These are phyloP conservation scores for Moesziomyces aphidis DNA, from an alignment of 1,284 basidiomycete species.

Conservation along the genomic window DNA sequence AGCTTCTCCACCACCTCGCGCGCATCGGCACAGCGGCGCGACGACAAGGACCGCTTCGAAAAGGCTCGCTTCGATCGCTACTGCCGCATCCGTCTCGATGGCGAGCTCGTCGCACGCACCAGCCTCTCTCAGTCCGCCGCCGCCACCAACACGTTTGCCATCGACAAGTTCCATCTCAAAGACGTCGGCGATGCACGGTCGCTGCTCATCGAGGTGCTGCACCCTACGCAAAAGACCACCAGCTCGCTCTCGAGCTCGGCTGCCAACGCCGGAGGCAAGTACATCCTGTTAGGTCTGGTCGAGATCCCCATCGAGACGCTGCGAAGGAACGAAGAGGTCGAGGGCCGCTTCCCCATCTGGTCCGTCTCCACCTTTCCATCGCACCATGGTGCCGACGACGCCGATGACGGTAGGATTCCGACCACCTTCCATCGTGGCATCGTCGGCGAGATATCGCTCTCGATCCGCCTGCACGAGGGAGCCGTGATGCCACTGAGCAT, in stretches of 20 bases:
- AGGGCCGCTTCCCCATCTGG: slow-evolving; percentile 62
- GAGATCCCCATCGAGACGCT: slow-evolving; percentile 58
- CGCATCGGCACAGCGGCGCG: slow-evolving; percentile 16
- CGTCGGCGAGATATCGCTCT: slow-evolving; percentile 55
- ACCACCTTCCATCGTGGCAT: slow-evolving; percentile 41
- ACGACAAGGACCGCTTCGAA: slow-evolving; percentile 36
- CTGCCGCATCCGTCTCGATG: slow-evolving; percentile 53
- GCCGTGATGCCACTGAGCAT: slow-evolving; percentile 49
- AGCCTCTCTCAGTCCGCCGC: slow-evolving; percentile 22
- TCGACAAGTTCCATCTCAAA: slow-evolving; percentile 52
- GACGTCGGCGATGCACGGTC: slow-evolving; percentile 42
- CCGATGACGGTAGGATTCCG: slow-evolving; percentile 22
- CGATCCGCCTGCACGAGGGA: slow-evolving; percentile 47
- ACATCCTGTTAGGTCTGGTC: slow-evolving; percentile 50
- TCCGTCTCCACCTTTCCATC: slow-evolving; percentile 27
- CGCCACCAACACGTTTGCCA: slow-evolving; percentile 20
- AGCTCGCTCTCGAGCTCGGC: slow-evolving; percentile 27
- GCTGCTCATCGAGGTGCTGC: slow-evolving; percentile 53
- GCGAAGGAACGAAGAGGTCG: slow-evolving; percentile 56
- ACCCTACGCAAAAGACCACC: slow-evolving; percentile 29
- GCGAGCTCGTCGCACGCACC: slow-evolving; percentile 52
- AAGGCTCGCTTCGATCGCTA: slow-evolving; percentile 48
- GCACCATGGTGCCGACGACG: slow-evolving; percentile 7
- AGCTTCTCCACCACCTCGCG: slow-evolving; percentile 9
- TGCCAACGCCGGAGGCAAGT: slow-evolving; percentile 24